These are phyloP conservation scores for Tubosaeta sp. DNA, from an alignment of 768 basidiomycete species.

Conservation along the genomic window DNA sequence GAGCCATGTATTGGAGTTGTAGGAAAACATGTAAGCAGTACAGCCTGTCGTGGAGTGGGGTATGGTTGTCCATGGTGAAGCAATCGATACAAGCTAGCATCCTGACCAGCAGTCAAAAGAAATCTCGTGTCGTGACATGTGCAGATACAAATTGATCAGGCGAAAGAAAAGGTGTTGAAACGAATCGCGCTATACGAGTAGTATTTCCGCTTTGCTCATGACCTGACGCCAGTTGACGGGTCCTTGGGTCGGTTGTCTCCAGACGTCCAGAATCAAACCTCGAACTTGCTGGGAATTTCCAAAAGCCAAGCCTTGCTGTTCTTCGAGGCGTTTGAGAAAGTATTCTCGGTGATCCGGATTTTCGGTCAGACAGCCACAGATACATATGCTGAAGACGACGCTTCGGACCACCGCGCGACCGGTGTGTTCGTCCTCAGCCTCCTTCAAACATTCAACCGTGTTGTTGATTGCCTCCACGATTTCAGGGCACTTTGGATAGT, in stretches of 20 bases:
- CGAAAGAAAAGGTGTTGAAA: not conserved
- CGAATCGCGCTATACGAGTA: conserved; percentile 50
- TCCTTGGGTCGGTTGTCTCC: conserved; percentile 40
- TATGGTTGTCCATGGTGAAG: conserved; percentile 16
- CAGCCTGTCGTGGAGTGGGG: conserved; percentile 17
- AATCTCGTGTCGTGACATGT: conserved; percentile 7
- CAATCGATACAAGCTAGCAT: conserved; percentile 11
- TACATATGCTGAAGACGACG: conserved; percentile 74
- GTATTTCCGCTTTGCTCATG: conserved; percentile 46
- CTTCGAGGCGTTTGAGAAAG: conserved; percentile 44
- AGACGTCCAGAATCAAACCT: conserved; percentile 53
- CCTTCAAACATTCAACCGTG: conserved; percentile 45
- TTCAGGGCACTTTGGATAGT: conserved; percentile 61
- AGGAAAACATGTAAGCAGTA: conserved; percentile 15
- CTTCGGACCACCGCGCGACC: conserved; percentile 62
- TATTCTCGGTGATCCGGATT: conserved; percentile 37
- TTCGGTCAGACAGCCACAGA: conserved; percentile 68
- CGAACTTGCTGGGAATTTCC: conserved; percentile 64
- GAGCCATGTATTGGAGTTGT: not conserved
- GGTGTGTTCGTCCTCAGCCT: conserved; percentile 34
- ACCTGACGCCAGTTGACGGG: conserved; percentile 61
- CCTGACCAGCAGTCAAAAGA: conserved; percentile 20
- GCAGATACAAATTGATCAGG: conserved; percentile 12
- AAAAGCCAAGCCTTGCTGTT: conserved; percentile 48
- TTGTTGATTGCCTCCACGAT: conserved; percentile 52